Conservation (phyloP, 208 protist genomes). For the Trypanosoma brucei region DNA sequence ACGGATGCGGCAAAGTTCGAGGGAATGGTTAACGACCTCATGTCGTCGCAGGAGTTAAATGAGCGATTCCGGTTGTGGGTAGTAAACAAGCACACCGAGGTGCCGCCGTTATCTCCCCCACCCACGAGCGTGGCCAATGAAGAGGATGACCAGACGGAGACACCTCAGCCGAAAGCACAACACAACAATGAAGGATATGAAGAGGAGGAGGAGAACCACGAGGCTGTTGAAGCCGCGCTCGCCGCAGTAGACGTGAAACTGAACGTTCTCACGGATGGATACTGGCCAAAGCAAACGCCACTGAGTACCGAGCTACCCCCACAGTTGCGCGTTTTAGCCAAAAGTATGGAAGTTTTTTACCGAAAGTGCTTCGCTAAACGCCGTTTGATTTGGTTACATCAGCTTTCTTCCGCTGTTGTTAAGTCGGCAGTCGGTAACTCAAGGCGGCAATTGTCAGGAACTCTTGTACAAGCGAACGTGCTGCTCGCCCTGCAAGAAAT, state of each 20-base stretch:
- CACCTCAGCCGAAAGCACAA: slow-evolving; percentile 3
- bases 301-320: slow-evolving; percentile 32
- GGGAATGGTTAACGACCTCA: slow-evolving; percentile 89
- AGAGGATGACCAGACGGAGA: slow-evolving; percentile 2
- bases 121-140: slow-evolving; percentile 2
- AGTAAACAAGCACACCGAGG: not conserved
- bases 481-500: slow-evolving; percentile 87
- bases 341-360: slow-evolving; percentile 84
- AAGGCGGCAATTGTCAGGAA: slow-evolving; percentile 80
- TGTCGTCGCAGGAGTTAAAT: slow-evolving; percentile 31
- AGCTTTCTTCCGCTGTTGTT: slow-evolving; percentile 68
- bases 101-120: not conserved
- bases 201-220: slow-evolving; percentile 7
- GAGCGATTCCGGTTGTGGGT: slow-evolving; percentile 39
- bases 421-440: slow-evolving; percentile 25
- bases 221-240: slow-evolving; percentile 1
- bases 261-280: slow-evolving; percentile 85
- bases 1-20: slow-evolving; percentile 94
- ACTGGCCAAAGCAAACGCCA: slow-evolving; percentile 81
- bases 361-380: slow-evolving; percentile 61
- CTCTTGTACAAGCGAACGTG: slow-evolving; percentile 88
- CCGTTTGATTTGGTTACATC: slow-evolving; percentile 87
- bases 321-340: slow-evolving; percentile 39
- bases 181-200: slow-evolving; percentile 2
- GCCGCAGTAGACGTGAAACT: slow-evolving; percentile 59